Evolutionary conservation across 75 land plant genomes (phyloP), one percentile per base, ranked within the genome.

Genomic region (Gnetum montanum): DNA sequence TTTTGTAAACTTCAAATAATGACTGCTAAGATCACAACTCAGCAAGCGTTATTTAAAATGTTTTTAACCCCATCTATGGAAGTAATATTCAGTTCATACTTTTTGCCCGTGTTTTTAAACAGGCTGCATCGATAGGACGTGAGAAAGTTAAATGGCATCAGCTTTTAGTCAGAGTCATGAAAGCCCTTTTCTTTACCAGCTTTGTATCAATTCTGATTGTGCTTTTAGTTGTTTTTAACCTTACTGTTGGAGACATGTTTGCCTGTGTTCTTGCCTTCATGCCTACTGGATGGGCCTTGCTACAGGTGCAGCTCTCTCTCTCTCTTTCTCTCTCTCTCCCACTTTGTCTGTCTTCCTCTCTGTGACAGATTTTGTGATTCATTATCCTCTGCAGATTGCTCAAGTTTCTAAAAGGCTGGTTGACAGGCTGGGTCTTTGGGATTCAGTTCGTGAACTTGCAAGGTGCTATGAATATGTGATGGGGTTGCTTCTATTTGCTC

Each of bases 241-340:
- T 93, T 20, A 79, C 98, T 10, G 29, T 80, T 19, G 70, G 36
- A 60, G 98, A 88, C 63, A n/a, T 93, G 30, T 56, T 93, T 58
- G 68, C 83, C 0, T 77, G 87, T 55, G 64, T 63, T 52, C 73
- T 93, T 29, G 98, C 87, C 7, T 93, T 93, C 60, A 10, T 88
- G 10, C 94, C 98, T 1, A 85, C 98, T 6, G 98, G 95, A 46
- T 93, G 98, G 98, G 98, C 86, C 27, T 40, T 93, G 16, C 68
- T 93, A 6, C 52, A 65, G 77, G 83, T 88, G 49, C n/a, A n/a
- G n/a, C n/a, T n/a, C n/a, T n/a, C 15, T 26, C 16, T 22, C 26
- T 3, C 4, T 62, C 36, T 4, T 33, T 53, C 59, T 71, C 8
- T n/a, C n/a, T 46, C 6, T 22, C 53, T 23, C 3, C 20, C 15